A percentile compares a stretch with the other conserved stretches of the same genome.
phyloP scores from a whole-genome alignment of 768 basidiomycete species.

The Termitomyces eurrhizus region DNA sequence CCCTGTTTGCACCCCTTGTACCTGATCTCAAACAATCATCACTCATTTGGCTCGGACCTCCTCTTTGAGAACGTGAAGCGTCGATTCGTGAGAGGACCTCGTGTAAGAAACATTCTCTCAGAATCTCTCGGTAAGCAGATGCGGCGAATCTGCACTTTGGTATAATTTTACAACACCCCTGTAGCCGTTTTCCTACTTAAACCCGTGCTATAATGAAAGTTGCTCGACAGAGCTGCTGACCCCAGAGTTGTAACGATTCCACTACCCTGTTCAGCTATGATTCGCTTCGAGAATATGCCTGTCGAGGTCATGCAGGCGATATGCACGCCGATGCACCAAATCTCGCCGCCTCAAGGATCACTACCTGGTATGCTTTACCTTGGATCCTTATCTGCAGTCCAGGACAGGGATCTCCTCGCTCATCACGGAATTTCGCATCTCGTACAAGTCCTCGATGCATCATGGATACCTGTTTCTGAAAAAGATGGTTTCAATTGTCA shows the following conservation, averaged over 20 bases:
- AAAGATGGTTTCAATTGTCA: slow-evolving; percentile 50
- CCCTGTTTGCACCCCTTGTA: slow-evolving; percentile 15
- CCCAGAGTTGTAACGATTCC: not conserved
- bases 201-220: slow-evolving; percentile 14
- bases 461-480: slow-evolving; percentile 52
- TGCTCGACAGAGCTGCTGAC: slow-evolving; percentile 6
- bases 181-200: slow-evolving; percentile 17
- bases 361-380: slow-evolving; percentile 58
- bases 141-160: slow-evolving; percentile 10
- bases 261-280: slow-evolving; percentile 40
- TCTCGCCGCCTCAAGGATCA: slow-evolving; percentile 40
- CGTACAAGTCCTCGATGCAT: slow-evolving; percentile 60
- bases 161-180: slow-evolving; percentile 16
- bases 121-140: slow-evolving; percentile 17
- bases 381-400: slow-evolving; percentile 56
- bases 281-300: slow-evolving; percentile 72
- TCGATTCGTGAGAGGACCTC: slow-evolving; percentile 9
- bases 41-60: slow-evolving; percentile 10
- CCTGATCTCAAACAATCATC: slow-evolving; percentile 10
- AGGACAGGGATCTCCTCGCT: slow-evolving; percentile 51
- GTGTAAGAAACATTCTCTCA: slow-evolving; percentile 8
- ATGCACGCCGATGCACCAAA: slow-evolving; percentile 82
- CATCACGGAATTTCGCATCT: slow-evolving; percentile 47
- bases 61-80: slow-evolving; percentile 9
- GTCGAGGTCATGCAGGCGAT: slow-evolving; percentile 79